These are phyloP conservation scores for Penstemon barbatus DNA, from an alignment of 257 asterid genomes.

Conservation along the genomic window DNA sequence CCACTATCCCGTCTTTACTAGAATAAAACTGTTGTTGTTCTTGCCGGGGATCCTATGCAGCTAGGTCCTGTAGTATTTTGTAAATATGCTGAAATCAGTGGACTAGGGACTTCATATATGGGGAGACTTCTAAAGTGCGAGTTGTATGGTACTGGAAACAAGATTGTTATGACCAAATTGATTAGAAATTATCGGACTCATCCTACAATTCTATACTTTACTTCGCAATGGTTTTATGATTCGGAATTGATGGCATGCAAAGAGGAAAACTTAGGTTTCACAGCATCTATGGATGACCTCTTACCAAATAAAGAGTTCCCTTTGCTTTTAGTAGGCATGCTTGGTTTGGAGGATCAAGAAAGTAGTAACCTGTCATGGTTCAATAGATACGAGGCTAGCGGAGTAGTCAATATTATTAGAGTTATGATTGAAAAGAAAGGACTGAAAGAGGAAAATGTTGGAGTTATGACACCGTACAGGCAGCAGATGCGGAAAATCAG, in stretches of 20 bases:
- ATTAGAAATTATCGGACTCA: constrained; percentile 44
- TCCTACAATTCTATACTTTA: constrained; percentile 63
- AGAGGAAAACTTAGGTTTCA: constrained; percentile 38
- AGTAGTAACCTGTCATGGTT: constrained; percentile 93
- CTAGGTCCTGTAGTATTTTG: constrained; percentile 35
- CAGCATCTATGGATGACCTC: constrained; percentile 44
- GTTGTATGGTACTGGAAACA: constrained; percentile 43
- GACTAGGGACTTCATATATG: constrained; percentile 73
- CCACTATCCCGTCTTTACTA: constrained; percentile 41
- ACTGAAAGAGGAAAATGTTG: constrained; percentile 62
- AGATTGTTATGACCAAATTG: constrained; percentile 44
- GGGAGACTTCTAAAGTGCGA: constrained; percentile 73
- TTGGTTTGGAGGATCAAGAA: constrained; percentile 88
- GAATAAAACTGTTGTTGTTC: too few species aligned
- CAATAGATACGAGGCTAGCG: constrained; percentile 82
- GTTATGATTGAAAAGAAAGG: constrained; percentile 46
- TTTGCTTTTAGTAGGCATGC: constrained; percentile 69
- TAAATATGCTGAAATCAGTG: constrained; percentile 56
- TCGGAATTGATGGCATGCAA: constrained; percentile 68
- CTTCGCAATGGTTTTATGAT: constrained; percentile 64
- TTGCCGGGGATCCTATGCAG: too few species aligned
- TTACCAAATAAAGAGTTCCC: constrained; percentile 69
- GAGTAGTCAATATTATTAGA: constrained; percentile 58
- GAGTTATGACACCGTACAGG: constrained; percentile 83
- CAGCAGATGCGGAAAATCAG: constrained; percentile 76